Evolutionary conservation across 2,329 filamentous ascomycete species (phyloP).

Genomic region (Ceratocystis huliohia): DNA sequence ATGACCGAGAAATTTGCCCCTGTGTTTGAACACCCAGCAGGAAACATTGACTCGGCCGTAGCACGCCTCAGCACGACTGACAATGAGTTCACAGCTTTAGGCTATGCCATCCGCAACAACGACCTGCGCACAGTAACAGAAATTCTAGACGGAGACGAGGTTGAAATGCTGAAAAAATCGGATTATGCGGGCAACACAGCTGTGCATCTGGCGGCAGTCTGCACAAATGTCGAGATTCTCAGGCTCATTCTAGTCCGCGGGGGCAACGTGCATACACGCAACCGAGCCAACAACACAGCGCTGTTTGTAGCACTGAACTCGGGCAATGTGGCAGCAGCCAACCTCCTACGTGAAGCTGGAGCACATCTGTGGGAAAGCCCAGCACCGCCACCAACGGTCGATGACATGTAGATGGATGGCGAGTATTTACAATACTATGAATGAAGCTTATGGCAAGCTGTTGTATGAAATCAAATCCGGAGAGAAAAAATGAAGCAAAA

Average conservation of each 20-base stretch:
- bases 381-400: constrained; percentile 23
- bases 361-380: constrained; percentile 43
- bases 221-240: constrained; percentile 42
- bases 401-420: constrained; percentile 7
- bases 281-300: constrained; percentile 52
- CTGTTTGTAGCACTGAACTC: constrained; percentile 50
- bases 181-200: constrained; percentile 75
- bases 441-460: neutral
- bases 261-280: constrained; percentile 54
- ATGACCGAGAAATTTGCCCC: constrained; percentile 64
- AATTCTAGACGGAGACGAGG: constrained; percentile 53
- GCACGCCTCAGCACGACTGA: constrained; percentile 37
- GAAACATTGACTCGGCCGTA: constrained; percentile 34
- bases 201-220: constrained; percentile 45
- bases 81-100: constrained; percentile 62
- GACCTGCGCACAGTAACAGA: constrained; percentile 53
- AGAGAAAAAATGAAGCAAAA: neutral
- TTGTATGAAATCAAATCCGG: neutral
- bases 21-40: constrained; percentile 62
- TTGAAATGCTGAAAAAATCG: constrained; percentile 55
- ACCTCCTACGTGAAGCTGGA: constrained; percentile 45
- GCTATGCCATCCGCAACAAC: constrained; percentile 65
- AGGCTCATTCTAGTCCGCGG: constrained; percentile 46
- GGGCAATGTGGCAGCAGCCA: constrained; percentile 41
- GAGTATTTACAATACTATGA: neutral